phyloP scores from a whole-genome alignment of 371 early-diverging fungal genomes.

The Syncephalastrum monosporum region DNA sequence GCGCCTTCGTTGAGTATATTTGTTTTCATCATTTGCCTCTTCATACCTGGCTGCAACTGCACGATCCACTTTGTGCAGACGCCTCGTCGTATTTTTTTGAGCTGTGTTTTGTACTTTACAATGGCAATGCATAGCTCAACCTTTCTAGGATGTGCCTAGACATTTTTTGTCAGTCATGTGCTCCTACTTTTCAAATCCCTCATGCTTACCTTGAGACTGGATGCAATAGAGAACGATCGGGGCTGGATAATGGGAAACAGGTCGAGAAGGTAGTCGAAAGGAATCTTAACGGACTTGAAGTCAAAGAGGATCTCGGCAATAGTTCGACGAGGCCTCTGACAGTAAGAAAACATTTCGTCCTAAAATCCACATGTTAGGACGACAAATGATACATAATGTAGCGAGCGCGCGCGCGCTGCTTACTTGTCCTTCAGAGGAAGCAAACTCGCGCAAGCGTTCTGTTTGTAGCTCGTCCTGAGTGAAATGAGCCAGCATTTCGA shows the following conservation, averaged over 20 bases:
- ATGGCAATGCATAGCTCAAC: slow-evolving; percentile 84
- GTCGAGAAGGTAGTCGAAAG: slow-evolving; percentile 82
- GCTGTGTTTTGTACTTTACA: slow-evolving; percentile 79
- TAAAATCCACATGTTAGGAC: slow-evolving; percentile 20
- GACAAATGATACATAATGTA: background rate
- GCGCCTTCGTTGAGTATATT: background rate
- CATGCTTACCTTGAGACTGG: slow-evolving; percentile 28
- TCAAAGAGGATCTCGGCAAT: slow-evolving; percentile 83
- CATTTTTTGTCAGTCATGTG: background rate
- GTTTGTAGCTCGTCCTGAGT: slow-evolving; percentile 67
- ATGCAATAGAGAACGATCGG: slow-evolving; percentile 85
- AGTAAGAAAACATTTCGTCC: slow-evolving; percentile 87
- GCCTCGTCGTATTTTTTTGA: slow-evolving; percentile 72
- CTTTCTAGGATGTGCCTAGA: slow-evolving; percentile 39
- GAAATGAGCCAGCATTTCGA: slow-evolving; percentile 83
- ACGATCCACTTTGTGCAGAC: slow-evolving; percentile 84
- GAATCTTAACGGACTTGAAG: slow-evolving; percentile 71
- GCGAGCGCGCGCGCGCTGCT: background rate
- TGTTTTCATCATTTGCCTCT: background rate
- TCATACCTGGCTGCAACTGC: slow-evolving; percentile 29
- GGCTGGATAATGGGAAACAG: slow-evolving; percentile 76
- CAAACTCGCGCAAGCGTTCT: slow-evolving; percentile 81
- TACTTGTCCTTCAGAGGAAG: slow-evolving; percentile 77
- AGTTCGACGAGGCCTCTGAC: slow-evolving; percentile 76
- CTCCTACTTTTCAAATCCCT: background rate